A percentile compares a stretch with the other conserved stretches of the same genome.
Conservation (phyloP, 129 eudicot species). For the Smallanthus sonchifolius region DNA sequence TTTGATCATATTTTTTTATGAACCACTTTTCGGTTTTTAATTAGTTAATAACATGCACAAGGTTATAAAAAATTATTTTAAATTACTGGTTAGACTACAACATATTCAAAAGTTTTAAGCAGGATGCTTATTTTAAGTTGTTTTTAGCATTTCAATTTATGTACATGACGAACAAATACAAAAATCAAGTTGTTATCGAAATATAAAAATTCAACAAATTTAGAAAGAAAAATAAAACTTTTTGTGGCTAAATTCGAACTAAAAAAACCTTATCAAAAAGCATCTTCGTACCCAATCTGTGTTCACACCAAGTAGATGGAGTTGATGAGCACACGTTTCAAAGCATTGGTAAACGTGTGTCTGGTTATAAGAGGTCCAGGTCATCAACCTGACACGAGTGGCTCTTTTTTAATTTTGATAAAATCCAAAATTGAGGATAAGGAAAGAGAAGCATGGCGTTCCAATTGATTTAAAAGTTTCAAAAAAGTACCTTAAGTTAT, state of each 20-base stretch:
- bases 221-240: background rate
- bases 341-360: slow-evolving; percentile 13
- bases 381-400: slow-evolving; percentile 36
- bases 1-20: too few relatives aligned
- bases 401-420: slow-evolving; percentile 28
- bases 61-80: background rate
- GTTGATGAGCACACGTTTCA: slow-evolving; percentile 33
- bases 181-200: slow-evolving; percentile 2
- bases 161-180: background rate
- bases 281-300: slow-evolving; percentile 5
- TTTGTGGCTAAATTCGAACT: slow-evolving; percentile 15
- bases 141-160: background rate
- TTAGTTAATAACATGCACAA: background rate
- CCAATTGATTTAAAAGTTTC: background rate
- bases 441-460: slow-evolving; percentile 25
- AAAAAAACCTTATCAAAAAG: slow-evolving; percentile 26
- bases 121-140: slow-evolving; percentile 8
- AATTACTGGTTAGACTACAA: background rate
- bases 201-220: background rate
- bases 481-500: background rate
- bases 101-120: background rate
- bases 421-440: slow-evolving; percentile 29
- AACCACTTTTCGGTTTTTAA: too few relatives aligned
- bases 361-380: slow-evolving; percentile 12
- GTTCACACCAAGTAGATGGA: slow-evolving; percentile 30